A percentile compares a stretch with the other conserved stretches of the same genome.
Evolutionary conservation across 306 rosid species (phyloP).

Genomic region (Lithocarpus polystachyus): DNA sequence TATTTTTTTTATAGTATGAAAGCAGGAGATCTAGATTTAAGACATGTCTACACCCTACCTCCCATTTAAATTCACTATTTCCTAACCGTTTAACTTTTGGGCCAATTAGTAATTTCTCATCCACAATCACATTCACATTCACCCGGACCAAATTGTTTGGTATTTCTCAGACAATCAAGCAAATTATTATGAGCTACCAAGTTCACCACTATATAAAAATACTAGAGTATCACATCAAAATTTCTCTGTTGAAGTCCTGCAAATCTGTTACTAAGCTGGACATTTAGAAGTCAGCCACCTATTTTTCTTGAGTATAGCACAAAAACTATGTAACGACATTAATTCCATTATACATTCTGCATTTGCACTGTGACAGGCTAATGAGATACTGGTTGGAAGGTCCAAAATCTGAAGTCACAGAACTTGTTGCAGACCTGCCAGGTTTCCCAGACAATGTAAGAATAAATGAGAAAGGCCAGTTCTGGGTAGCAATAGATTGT

Average conservation of each 20-base stretch:
- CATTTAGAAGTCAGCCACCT: background rate
- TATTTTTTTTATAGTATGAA: no score
- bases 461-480: constrained; percentile 64
- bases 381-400: constrained; percentile 74
- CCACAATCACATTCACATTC: no score
- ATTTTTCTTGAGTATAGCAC: background rate
- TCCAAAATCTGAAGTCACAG: constrained; percentile 43
- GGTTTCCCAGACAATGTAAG: constrained; percentile 94
- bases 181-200: no score
- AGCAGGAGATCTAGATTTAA: no score
- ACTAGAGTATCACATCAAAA: background rate
- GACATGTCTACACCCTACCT: no score
- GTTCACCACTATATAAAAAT: no score
- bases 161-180: no score
- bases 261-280: background rate
- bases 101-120: no score
- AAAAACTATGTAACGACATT: background rate
- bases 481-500: constrained; percentile 95
- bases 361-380: constrained; percentile 33
- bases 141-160: no score
- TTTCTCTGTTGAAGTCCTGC: background rate
- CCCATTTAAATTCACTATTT: no score
- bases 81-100: no score
- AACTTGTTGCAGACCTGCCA: constrained; percentile 59
- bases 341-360: background rate